phyloP scores from a whole-genome alignment of 441 rosid species.

The Eruca vesicaria region DNA sequence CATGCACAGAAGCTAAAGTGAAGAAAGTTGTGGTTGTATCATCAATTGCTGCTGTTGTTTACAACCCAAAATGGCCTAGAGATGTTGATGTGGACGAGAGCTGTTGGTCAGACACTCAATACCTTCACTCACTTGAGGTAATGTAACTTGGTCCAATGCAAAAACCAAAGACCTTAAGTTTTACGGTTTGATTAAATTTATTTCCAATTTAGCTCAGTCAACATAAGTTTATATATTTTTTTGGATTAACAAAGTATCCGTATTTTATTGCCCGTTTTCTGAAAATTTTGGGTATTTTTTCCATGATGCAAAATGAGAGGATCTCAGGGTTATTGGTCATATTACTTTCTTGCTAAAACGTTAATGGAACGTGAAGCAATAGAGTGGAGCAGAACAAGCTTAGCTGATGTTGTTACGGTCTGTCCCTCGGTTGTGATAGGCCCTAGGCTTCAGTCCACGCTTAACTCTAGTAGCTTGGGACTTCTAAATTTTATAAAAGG shows the following conservation, averaged over 20 bases:
- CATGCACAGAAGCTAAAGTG: slow-evolving; percentile 41
- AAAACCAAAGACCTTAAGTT: too few species aligned
- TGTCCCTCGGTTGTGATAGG: slow-evolving; percentile 44
- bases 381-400: slow-evolving; percentile 38
- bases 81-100: slow-evolving; percentile 38
- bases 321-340: slow-evolving; percentile 28
- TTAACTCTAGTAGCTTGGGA: slow-evolving; percentile 41
- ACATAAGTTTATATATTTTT: neutral
- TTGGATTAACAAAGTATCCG: too few species aligned
- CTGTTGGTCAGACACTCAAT: slow-evolving; percentile 43
- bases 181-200: neutral
- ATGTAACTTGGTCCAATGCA: too few species aligned
- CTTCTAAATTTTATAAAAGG: slow-evolving; percentile 39
- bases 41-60: slow-evolving; percentile 35
- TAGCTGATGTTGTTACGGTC: slow-evolving; percentile 37
- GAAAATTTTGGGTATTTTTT: neutral
- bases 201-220: neutral
- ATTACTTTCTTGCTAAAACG: slow-evolving; percentile 41
- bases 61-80: slow-evolving; percentile 42
- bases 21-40: slow-evolving; percentile 47
- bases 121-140: slow-evolving; percentile 35
- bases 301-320: neutral
- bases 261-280: neutral
- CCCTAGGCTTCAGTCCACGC: slow-evolving; percentile 47
- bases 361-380: slow-evolving; percentile 42